Evolutionary conservation across 2,329 filamentous ascomycete species (phyloP).

Genomic region (Zymoseptoria pseudotritici): DNA sequence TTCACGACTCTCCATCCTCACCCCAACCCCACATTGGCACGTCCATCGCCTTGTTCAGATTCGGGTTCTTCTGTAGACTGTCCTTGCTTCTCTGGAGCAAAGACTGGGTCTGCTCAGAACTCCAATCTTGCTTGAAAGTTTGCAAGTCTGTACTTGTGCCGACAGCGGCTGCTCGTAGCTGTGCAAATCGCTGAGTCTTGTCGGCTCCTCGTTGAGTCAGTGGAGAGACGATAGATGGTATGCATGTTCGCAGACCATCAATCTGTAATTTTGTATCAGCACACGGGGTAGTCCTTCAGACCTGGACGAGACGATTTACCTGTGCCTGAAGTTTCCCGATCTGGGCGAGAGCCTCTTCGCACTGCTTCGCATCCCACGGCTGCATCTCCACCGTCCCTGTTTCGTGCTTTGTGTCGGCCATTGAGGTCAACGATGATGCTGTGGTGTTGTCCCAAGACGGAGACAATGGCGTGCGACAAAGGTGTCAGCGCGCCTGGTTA

Average conservation of each 20-base stretch:
- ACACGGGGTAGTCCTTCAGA: background rate
- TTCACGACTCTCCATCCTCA: slow-evolving; percentile 18
- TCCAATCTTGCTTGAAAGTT: slow-evolving; percentile 33
- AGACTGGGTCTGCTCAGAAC: slow-evolving; percentile 29
- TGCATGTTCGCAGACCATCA: slow-evolving; percentile 35
- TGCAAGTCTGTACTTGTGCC: slow-evolving; percentile 32
- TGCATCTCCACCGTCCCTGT: background rate
- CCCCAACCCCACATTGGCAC: slow-evolving; percentile 35
- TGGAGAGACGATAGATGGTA: slow-evolving; percentile 37
- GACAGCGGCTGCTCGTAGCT: slow-evolving; percentile 33
- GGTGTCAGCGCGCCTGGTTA: background rate
- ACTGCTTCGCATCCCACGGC: slow-evolving; percentile 16
- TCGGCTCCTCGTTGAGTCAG: slow-evolving; percentile 23
- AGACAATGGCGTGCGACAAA: background rate
- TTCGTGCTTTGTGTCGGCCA: background rate
- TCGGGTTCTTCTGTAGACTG: slow-evolving; percentile 30
- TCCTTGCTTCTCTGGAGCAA: slow-evolving; percentile 30
- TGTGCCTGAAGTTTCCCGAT: slow-evolving; percentile 39
- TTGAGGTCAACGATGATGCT: background rate
- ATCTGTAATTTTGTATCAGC: slow-evolving; percentile 28
- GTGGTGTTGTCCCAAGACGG: background rate
- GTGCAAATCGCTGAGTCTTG: slow-evolving; percentile 31
- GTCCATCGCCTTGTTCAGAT: slow-evolving; percentile 30
- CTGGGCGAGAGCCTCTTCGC: slow-evolving; percentile 36
- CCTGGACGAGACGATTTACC: slow-evolving; percentile 20